Percentiles rank a stretch among this genome's conserved stretches.
These are phyloP conservation scores for Debaryomycetaceae sp. DNA, from an alignment of 1,139 yeast genomes.

Conservation along the genomic window DNA sequence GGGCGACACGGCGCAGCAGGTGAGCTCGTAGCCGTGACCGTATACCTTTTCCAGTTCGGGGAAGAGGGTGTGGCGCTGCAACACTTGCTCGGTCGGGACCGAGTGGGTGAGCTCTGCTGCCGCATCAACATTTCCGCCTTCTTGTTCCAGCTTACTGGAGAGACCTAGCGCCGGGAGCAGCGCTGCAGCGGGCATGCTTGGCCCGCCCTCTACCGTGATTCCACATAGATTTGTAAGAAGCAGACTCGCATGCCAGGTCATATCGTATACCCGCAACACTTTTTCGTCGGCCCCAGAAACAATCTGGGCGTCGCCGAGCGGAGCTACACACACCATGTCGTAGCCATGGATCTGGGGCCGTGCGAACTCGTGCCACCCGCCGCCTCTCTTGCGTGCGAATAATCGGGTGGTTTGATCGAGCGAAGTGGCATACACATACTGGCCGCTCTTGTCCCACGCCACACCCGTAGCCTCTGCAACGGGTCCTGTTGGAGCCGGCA, in stretches of 20 bases:
- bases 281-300: slow-evolving; percentile 97
- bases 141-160: slow-evolving; percentile 76
- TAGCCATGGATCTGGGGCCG: slow-evolving; percentile 98
- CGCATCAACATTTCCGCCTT: slow-evolving; percentile 24
- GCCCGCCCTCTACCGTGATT: slow-evolving; percentile 17
- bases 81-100: slow-evolving; percentile 82
- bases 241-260: slow-evolving; percentile 70
- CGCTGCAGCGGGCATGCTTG: slow-evolving; percentile 61
- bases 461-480: slow-evolving; percentile 65
- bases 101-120: slow-evolving; percentile 31
- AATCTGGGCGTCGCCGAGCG: slow-evolving; percentile 50
- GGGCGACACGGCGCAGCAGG: slow-evolving; percentile 64
- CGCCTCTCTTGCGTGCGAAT: slow-evolving; percentile 48
- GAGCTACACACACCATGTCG: slow-evolving; percentile 81
- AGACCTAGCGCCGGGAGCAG: slow-evolving; percentile 88
- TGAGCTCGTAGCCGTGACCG: slow-evolving; percentile 95
- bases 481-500: slow-evolving; percentile 67
- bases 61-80: slow-evolving; percentile 87
- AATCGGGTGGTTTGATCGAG: slow-evolving; percentile 90
- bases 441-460: slow-evolving; percentile 65
- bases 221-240: slow-evolving; percentile 48
- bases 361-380: slow-evolving; percentile 81
- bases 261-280: slow-evolving; percentile 77
- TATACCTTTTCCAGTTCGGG: slow-evolving; percentile 92
- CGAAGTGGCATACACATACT: slow-evolving; percentile 63